Evolutionary conservation across 768 basidiomycete species (phyloP).

Genomic region (Trichaptum fuscoviolaceum): DNA sequence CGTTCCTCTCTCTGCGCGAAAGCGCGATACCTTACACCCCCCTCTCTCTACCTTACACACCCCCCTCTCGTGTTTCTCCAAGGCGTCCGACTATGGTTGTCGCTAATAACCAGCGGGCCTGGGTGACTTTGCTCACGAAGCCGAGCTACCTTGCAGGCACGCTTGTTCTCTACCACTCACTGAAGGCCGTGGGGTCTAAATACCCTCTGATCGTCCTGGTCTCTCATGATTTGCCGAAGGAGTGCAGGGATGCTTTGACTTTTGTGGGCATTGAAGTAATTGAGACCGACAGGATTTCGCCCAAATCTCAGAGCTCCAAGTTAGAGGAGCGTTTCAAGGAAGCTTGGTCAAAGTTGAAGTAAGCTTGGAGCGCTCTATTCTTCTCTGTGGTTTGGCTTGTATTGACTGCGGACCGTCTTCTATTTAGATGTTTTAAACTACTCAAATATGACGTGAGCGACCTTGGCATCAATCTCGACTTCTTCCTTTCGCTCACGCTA

Average conservation of each 20-base stretch:
- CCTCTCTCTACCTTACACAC: no score
- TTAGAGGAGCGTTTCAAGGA: background rate
- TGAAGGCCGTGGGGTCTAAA: slow-evolving; percentile 47
- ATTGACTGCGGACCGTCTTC: background rate
- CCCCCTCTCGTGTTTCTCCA: no score
- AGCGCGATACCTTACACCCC: no score
- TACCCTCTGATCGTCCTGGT: slow-evolving; percentile 79
- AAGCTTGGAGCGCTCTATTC: background rate
- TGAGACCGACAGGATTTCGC: background rate
- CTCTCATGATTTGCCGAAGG: slow-evolving; percentile 46
- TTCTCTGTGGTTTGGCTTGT: background rate
- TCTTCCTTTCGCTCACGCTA: no score
- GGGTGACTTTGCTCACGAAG: slow-evolving; percentile 75
- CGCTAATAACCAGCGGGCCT: slow-evolving; percentile 34
- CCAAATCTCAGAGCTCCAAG: background rate
- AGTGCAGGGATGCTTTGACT: background rate
- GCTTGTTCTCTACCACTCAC: slow-evolving; percentile 53
- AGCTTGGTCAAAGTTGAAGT: background rate
- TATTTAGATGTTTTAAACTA: background rate
- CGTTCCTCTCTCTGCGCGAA: no score
- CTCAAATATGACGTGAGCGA: background rate
- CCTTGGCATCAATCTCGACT: background rate
- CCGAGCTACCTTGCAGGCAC: slow-evolving; percentile 53
- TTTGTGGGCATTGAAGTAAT: background rate
- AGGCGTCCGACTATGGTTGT: no score